Evolutionary conservation across 352 stramenopile genomes (phyloP), one percentile per base, ranked within the genome.

Genomic region (Elongisporangium undulatum): DNA sequence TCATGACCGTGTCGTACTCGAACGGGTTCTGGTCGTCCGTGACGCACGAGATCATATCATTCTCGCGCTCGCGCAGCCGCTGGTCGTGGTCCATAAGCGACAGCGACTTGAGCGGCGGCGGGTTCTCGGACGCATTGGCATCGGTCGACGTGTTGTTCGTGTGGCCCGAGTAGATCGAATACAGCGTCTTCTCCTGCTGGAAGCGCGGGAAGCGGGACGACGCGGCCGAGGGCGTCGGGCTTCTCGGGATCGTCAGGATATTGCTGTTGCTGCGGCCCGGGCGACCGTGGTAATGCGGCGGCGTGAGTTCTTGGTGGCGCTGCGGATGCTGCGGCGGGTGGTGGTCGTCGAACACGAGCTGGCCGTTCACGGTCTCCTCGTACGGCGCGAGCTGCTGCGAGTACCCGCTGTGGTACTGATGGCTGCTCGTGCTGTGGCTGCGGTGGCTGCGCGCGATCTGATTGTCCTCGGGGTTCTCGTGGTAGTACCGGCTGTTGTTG

Each of bases 11-110:
- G 17, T 72, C 66, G 38, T 65, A 71, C 19, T 53, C 29, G 38
- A 58, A 49, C 13, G 76, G 66, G 39, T 74, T 59, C 45, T 77
- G 68, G 50, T 89, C 81, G 1, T 76, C 74, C 1, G 74, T 79
- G 8, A 64, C 74, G 62, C 76, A 72, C 26, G 82, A 89, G 49
- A 82, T 78, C 10, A 82, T 53, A 55, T 89, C 82, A 51, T 85
- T 80, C 72, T 88, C 74, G 16, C 72, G 71, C 50, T 85, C 72
- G 53, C 71, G 79, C n/a, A 86, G 75, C 8, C 79, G 82, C 59
- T 89, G 77, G 22, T 89, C 82, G 9, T 68, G 80, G 29, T 89
- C 59, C 21, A 61, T 60, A 49, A 89, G 53, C 5, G 82, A 81
- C 59, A 89, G 53, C 4, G 82, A 81, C 61, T 85, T 87, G 56